phyloP scores from a whole-genome alignment of 1,284 basidiomycete genomes.

The Ganoderma meredithae region DNA sequence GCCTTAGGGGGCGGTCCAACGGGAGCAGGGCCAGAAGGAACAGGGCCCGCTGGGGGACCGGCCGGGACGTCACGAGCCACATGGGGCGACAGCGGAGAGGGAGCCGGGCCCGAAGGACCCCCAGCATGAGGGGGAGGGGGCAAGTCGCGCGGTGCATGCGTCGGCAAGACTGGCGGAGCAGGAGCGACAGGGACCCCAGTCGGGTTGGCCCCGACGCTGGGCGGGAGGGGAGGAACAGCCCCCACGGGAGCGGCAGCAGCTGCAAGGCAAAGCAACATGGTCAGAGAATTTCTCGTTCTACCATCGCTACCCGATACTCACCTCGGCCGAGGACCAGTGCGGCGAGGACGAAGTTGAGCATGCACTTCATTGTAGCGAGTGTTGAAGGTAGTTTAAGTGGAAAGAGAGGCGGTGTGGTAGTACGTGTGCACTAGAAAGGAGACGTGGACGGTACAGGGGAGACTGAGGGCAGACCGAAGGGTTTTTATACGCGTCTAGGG shows the following conservation, averaged over 20 bases:
- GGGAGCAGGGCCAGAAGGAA: too few species aligned
- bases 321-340: background rate
- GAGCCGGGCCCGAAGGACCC: background rate
- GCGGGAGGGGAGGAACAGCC: background rate
- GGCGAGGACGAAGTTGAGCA: background rate
- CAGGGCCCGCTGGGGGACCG: background rate
- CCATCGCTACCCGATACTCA: background rate
- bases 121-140: background rate
- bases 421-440: background rate
- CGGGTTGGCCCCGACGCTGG: background rate
- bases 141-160: background rate
- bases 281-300: background rate
- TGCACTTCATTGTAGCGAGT: background rate
- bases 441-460: background rate
- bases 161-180: background rate
- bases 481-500: background rate
- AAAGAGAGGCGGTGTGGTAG: background rate
- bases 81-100: background rate
- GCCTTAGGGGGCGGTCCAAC: background rate
- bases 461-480: background rate
- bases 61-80: background rate
- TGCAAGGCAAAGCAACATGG: background rate
- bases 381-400: background rate
- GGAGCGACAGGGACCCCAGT: background rate
- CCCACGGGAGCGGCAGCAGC: background rate